Evolutionary conservation across 1,284 basidiomycete species (phyloP), one percentile per base, ranked within the genome.

Genomic region (Cryptococcus jaspeensis): DNA sequence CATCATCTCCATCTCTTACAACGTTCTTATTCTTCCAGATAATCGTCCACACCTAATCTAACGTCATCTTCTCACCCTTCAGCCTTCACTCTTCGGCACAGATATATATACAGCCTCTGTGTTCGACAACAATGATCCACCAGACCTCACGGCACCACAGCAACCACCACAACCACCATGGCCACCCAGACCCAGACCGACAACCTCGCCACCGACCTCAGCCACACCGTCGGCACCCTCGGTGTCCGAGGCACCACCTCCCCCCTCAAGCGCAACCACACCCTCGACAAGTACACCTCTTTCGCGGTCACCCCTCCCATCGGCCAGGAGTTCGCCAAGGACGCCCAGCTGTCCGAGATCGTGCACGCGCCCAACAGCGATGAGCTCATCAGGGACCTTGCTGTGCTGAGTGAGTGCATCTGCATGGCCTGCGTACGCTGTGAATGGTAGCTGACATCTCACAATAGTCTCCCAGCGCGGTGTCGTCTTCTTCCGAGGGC

Each of bases 401-500:
- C 84, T 0, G 81, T 80, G 6, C 79, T 85, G 51, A 80, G 41
- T 43, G n/a, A n/a, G n/a, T 43, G 1, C 11, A 20, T 23, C 41
- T 9, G 23, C 9, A 15, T 16, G 28, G 28, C 9, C 28, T 32
- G 28, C n/a, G n/a, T n/a, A n/a, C n/a, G n/a, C n/a, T n/a, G n/a
- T n/a, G n/a, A n/a, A 32, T 32, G 28, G 28, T 32, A n/a, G 7
- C 39, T 41, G 39, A 41, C 39, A 2, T 43, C 5, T 2, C 18
- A 43, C 18, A 18, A 23, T 20, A 32, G 28, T 88, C 55, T 84
- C 86, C 2, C 81, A 85, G 52, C 84, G 87, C 32, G 86, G 86
- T n/a, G 87, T 88, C 49, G 84, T 85, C 40, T 87, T 88, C 77
- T 87, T 89, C 81, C 80, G 82, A 22, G 77, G 80, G 16, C 86